Evolutionary conservation across 2,329 filamentous ascomycete genomes (phyloP).

Genomic region (Talaromyces sp.): DNA sequence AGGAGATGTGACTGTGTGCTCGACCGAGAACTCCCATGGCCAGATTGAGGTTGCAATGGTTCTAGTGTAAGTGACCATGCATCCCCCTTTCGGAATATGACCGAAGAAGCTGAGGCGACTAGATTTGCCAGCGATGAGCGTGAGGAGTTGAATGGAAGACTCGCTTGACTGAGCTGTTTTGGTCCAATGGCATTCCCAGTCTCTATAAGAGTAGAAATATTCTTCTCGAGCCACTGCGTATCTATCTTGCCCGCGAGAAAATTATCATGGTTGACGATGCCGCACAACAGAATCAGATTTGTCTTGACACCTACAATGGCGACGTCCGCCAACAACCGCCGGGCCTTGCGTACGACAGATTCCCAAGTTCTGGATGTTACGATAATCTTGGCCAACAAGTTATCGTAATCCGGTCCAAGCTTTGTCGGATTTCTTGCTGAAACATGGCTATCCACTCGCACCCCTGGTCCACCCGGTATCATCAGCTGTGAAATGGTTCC

Average conservation of each 20-base stretch:
- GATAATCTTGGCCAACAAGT: neutral
- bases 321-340: neutral
- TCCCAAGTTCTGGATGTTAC: neutral
- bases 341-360: neutral
- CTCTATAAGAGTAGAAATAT: neutral
- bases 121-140: neutral
- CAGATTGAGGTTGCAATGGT: neutral
- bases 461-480: neutral
- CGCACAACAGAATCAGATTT: neutral
- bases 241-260: neutral
- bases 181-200: neutral
- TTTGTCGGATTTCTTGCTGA: neutral
- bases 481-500: neutral
- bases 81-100: neutral
- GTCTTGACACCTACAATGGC: neutral
- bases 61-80: neutral
- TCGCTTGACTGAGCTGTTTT: neutral
- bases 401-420: neutral
- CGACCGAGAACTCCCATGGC: neutral
- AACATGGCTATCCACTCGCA: neutral
- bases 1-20: neutral
- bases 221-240: neutral
- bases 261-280: neutral
- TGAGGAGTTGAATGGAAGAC: neutral
- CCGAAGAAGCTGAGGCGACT: neutral